Evolutionary conservation across 2,329 filamentous ascomycete genomes (phyloP).

Genomic region (Tricladium varicosporioides): DNA sequence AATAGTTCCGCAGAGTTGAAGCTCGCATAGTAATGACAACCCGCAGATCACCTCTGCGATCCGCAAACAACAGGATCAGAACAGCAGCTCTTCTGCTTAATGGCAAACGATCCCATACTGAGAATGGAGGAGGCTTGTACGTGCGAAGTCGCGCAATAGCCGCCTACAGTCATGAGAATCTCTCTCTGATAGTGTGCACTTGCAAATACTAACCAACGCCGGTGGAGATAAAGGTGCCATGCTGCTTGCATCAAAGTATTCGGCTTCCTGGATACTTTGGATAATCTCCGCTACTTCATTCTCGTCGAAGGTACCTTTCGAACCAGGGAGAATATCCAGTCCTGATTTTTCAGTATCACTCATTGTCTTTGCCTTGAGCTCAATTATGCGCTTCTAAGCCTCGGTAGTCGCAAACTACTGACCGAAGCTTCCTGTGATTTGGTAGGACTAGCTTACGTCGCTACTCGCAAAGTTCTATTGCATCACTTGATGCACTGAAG

Average conservation of each 20-base stretch:
- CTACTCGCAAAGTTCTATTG: no score
- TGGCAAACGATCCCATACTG: slow-evolving; percentile 60
- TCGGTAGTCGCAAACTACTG: no score
- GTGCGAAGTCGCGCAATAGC: slow-evolving; percentile 56
- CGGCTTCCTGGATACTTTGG: slow-evolving; percentile 30
- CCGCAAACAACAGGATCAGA: slow-evolving; percentile 82
- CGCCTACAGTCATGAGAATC: slow-evolving; percentile 24
- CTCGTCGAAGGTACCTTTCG: not conserved
- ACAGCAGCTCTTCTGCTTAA: slow-evolving; percentile 77
- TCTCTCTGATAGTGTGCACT: not conserved
- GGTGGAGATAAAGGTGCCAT: slow-evolving; percentile 34
- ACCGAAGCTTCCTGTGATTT: no score
- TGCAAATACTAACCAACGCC: slow-evolving; percentile 29
- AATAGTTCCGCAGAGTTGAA: slow-evolving; percentile 62
- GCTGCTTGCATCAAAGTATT: slow-evolving; percentile 33
- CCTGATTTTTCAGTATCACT: no score
- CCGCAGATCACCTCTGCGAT: slow-evolving; percentile 73
- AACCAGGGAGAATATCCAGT: not conserved
- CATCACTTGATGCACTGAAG: no score
- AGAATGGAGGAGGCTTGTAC: slow-evolving; percentile 59
- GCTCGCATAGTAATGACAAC: slow-evolving; percentile 70
- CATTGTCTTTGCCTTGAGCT: no score
- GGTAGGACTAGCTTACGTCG: no score
- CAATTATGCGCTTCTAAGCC: no score
- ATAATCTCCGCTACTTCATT: slow-evolving; percentile 29